Conservation (phyloP, 2,329 filamentous ascomycete genomes). For the Xylariaceae sp. region DNA sequence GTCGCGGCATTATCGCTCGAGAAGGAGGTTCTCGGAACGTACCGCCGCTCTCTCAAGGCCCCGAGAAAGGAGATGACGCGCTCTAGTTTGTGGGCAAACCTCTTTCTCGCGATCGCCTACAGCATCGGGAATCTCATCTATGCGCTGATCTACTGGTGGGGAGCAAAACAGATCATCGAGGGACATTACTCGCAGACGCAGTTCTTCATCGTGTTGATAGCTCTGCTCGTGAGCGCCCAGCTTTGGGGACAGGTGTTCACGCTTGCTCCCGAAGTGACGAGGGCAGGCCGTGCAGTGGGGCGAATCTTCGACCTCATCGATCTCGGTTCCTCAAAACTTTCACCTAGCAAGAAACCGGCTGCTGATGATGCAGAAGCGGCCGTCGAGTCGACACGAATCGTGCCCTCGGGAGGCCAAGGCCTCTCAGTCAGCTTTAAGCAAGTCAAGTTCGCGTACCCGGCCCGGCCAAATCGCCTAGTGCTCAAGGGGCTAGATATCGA, state of each 20-base stretch:
- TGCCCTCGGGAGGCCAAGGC: slow-evolving; percentile 22
- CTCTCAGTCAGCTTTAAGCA: slow-evolving; percentile 54
- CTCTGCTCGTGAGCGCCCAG: slow-evolving; percentile 73
- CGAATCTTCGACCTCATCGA: slow-evolving; percentile 58
- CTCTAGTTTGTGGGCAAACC: slow-evolving; percentile 55
- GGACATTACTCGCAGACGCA: slow-evolving; percentile 66
- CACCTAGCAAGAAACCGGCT: slow-evolving; percentile 11
- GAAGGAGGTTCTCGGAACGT: slow-evolving; percentile 54
- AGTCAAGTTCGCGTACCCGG: slow-evolving; percentile 63
- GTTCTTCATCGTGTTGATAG: slow-evolving; percentile 75
- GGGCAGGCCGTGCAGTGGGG: slow-evolving; percentile 63
- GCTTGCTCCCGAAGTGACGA: slow-evolving; percentile 73
- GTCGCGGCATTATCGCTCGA: slow-evolving; percentile 59
- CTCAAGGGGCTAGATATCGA: slow-evolving; percentile 43
- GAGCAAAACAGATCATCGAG: slow-evolving; percentile 67
- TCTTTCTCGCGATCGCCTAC: slow-evolving; percentile 64
- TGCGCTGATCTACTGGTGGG: slow-evolving; percentile 81
- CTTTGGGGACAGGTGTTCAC: slow-evolving; percentile 76
- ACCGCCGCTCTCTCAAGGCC: slow-evolving; percentile 52
- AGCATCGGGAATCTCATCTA: slow-evolving; percentile 69
- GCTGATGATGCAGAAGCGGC: slow-evolving; percentile 33
- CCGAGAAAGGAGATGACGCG: slow-evolving; percentile 58
- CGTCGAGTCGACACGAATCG: slow-evolving; percentile 26
- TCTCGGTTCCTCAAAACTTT: slow-evolving; percentile 40
- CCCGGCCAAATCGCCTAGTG: slow-evolving; percentile 57